Percentiles rank a stretch among this genome's conserved stretches.
These are phyloP conservation scores for Nepenthes alata DNA, from an alignment of 179 eudicot genomes.

Conservation along the genomic window DNA sequence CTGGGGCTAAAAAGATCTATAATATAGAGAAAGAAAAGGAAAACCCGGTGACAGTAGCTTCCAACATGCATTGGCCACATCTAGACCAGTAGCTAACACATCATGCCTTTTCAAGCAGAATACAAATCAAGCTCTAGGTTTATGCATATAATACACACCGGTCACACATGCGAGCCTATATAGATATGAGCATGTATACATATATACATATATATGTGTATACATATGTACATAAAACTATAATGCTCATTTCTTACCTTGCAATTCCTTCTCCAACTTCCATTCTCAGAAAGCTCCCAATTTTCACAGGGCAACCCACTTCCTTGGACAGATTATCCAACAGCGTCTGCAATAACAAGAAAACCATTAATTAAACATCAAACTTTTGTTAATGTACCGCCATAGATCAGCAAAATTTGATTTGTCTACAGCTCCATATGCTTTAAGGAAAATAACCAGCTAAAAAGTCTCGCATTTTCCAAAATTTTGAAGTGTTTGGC, in stretches of 20 bases:
- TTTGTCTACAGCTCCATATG: too few species aligned
- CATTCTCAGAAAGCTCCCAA: conserved; percentile 60
- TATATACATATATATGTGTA: too few species aligned
- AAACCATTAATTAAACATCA: neutral
- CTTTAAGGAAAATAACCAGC: too few species aligned
- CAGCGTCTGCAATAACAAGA: conserved; percentile 40
- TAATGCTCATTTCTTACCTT: conserved; percentile 30
- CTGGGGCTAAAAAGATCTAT: too few species aligned
- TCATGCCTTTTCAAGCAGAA: neutral
- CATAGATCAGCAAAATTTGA: neutral
- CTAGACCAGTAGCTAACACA: too few species aligned
- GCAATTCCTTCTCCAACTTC: conserved; percentile 91
- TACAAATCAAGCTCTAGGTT: neutral
- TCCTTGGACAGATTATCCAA: conserved; percentile 61
- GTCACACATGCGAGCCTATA: neutral
- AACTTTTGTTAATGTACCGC: neutral
- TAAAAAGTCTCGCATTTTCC: too few species aligned
- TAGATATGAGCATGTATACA: neutral
- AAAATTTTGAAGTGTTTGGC: neutral
- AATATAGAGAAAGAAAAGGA: too few species aligned
- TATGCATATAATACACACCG: neutral
- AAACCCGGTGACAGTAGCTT: too few species aligned
- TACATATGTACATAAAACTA: neutral
- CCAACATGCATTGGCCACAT: too few species aligned
- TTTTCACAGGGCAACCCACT: conserved; percentile 66